Evolutionary conservation across 805 yeast genomes (phyloP).

Genomic region (Starmerella stellata): DNA sequence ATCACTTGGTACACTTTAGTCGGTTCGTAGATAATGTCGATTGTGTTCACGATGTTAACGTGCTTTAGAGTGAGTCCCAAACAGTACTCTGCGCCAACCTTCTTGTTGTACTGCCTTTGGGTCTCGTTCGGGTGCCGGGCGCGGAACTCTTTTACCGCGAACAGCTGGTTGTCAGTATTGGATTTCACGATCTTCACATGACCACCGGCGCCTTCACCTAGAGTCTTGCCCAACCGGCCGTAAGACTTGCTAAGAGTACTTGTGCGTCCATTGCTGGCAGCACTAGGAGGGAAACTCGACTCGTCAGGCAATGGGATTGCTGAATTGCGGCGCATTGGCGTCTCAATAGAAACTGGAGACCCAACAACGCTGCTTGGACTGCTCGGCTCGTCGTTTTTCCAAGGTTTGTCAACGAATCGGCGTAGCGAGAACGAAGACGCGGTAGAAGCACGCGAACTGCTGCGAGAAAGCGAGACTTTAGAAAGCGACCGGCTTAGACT

Average conservation of each 20-base stretch:
- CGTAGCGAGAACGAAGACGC: constrained; percentile 27
- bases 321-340: constrained; percentile 19
- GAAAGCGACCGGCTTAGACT: constrained; percentile 15
- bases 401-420: constrained; percentile 31
- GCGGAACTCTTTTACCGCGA: constrained; percentile 87
- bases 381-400: constrained; percentile 18
- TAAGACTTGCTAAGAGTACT: constrained; percentile 40
- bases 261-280: background rate
- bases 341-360: constrained; percentile 16
- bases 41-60: constrained; percentile 76
- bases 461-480: constrained; percentile 12
- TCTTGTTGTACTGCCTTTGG: constrained; percentile 72
- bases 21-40: constrained; percentile 77
- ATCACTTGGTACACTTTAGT: constrained; percentile 76
- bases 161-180: constrained; percentile 45
- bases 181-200: constrained; percentile 60
- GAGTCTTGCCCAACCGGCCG: constrained; percentile 62
- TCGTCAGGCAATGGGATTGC: constrained; percentile 3
- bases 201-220: constrained; percentile 95
- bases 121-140: constrained; percentile 56
- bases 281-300: background rate
- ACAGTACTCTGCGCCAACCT: constrained; percentile 86
- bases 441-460: constrained; percentile 24
- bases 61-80: constrained; percentile 80
- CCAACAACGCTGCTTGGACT: constrained; percentile 1